phyloP scores from a whole-genome alignment of 2,329 filamentous ascomycete species.

The Penicillium sumatraense region DNA sequence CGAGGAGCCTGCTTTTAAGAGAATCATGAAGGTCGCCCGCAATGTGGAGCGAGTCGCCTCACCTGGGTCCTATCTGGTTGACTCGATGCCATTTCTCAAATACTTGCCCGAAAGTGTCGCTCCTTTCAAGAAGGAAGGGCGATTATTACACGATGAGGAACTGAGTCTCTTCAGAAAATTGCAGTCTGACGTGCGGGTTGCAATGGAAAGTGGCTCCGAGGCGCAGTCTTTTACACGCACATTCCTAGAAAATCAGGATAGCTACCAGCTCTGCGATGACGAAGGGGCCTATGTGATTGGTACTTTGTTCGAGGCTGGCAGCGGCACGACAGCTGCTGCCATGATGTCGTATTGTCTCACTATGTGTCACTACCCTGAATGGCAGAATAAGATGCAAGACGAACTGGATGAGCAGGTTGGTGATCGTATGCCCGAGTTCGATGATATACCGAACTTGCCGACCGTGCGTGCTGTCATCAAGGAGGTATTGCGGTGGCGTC shows the following conservation, averaged over 20 bases:
- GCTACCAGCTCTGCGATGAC: background rate
- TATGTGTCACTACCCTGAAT: background rate
- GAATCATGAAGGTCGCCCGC: background rate
- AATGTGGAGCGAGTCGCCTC: background rate
- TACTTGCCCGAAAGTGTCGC: background rate
- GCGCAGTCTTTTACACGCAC: background rate
- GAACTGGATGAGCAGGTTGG: background rate
- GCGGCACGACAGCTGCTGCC: background rate
- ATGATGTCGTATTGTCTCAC: background rate
- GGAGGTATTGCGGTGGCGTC: background rate
- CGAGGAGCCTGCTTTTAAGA: background rate
- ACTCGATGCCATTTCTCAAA: background rate
- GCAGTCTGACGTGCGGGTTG: background rate
- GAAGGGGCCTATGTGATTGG: background rate
- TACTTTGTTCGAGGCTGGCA: background rate
- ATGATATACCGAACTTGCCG: background rate
- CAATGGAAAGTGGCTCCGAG: background rate
- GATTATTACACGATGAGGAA: background rate
- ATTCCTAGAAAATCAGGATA: background rate
- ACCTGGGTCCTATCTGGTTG: background rate
- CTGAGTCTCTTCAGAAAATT: background rate
- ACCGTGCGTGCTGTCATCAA: background rate
- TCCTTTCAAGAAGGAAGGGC: background rate
- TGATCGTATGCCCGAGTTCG: background rate
- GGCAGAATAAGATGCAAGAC: background rate